Evolutionary conservation across 2,329 filamentous ascomycete species (phyloP).

Genomic region (Fusarium brachygibbosum): DNA sequence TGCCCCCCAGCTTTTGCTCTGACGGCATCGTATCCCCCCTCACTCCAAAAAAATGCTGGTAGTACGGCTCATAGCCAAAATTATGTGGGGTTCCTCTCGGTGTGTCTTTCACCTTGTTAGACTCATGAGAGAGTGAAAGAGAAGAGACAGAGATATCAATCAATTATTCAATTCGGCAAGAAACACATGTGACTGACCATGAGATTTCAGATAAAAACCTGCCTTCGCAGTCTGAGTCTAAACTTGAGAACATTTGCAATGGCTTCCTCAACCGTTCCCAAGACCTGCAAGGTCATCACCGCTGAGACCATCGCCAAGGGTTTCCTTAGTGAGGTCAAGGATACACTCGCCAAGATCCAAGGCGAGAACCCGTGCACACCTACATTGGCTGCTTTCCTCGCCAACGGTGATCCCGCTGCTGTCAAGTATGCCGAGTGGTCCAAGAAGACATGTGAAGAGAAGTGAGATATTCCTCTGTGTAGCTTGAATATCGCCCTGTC

Average conservation of each 20-base stretch:
- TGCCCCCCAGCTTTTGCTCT: slow-evolving; percentile 14
- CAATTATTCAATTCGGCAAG: slow-evolving; percentile 2
- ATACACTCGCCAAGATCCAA: slow-evolving; percentile 79
- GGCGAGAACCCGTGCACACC: slow-evolving; percentile 70
- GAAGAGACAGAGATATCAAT: slow-evolving; percentile 8
- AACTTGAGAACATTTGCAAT: slow-evolving; percentile 41
- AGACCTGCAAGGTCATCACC: slow-evolving; percentile 93
- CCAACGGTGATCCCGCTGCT: slow-evolving; percentile 91
- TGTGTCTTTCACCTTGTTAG: slow-evolving; percentile 32
- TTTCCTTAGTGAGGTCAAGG: slow-evolving; percentile 81
- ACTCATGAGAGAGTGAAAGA: slow-evolving; percentile 9
- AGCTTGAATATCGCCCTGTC: slow-evolving; percentile 37
- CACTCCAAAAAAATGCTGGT: slow-evolving; percentile 19
- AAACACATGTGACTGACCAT: slow-evolving; percentile 29
- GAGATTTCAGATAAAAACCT: slow-evolving; percentile 24
- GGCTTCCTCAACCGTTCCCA: slow-evolving; percentile 60
- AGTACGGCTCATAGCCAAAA: slow-evolving; percentile 32
- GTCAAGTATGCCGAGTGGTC: slow-evolving; percentile 97
- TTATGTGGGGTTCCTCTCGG: slow-evolving; percentile 43
- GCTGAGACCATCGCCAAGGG: slow-evolving; percentile 88
- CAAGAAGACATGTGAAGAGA: slow-evolving; percentile 94
- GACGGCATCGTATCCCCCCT: slow-evolving; percentile 22
- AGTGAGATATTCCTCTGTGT: slow-evolving; percentile 71
- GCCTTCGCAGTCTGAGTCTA: slow-evolving; percentile 17
- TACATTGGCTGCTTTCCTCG: slow-evolving; percentile 89